Conservation (phyloP, 2,329 filamentous ascomycete genomes). For the Tolypocladium cylindrosporum region DNA sequence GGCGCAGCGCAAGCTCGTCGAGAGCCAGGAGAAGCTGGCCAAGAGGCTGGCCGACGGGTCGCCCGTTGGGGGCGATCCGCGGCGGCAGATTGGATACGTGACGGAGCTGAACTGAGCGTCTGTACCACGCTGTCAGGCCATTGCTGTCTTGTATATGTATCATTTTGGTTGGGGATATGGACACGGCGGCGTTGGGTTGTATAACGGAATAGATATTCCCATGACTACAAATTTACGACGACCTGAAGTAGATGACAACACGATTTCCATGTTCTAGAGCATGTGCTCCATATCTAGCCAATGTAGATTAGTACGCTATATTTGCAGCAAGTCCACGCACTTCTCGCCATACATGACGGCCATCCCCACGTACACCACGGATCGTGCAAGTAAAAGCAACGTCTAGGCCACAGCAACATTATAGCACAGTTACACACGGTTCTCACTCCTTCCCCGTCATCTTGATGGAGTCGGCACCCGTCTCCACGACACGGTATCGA, state of each 20-base stretch:
- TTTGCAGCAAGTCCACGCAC: background rate
- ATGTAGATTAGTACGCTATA: background rate
- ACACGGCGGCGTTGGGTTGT: background rate
- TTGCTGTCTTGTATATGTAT: background rate
- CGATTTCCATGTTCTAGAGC: background rate
- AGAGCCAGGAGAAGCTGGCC: constrained; percentile 31
- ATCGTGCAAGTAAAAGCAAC: background rate
- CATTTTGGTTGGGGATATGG: background rate
- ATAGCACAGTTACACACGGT: background rate
- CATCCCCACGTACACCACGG: background rate
- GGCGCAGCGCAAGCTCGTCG: constrained; percentile 43
- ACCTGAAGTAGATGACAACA: background rate
- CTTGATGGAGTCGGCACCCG: constrained; percentile 45
- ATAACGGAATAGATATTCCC: background rate
- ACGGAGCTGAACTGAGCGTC: constrained; percentile 34
- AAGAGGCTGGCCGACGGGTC: constrained; percentile 32
- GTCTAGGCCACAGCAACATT: background rate
- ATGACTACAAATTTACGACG: background rate
- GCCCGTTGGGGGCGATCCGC: constrained; percentile 12
- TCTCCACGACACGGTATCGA: constrained; percentile 71
- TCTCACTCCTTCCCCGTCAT: constrained; percentile 17
- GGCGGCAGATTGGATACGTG: constrained; percentile 47
- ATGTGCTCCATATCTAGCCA: background rate
- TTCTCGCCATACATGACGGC: too few relatives aligned
- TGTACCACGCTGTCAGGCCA: background rate